phyloP scores from a whole-genome alignment of 306 rosid genomes.

The Citrullus colocynthis region DNA sequence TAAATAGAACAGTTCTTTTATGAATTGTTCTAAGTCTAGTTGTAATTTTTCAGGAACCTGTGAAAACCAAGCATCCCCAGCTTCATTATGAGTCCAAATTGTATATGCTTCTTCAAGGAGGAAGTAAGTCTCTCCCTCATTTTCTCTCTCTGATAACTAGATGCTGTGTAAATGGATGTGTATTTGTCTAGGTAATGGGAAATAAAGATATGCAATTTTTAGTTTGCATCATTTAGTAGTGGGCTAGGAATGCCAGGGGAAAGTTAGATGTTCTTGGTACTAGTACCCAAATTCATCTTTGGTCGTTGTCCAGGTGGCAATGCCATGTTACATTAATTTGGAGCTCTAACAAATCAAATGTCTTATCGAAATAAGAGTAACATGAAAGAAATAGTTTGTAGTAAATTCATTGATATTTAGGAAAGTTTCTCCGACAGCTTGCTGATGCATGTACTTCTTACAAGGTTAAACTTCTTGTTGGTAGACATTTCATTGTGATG shows the following conservation, averaged over 20 bases:
- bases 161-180: neutral
- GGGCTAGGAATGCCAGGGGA: neutral
- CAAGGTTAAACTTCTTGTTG: neutral
- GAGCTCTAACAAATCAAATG: neutral
- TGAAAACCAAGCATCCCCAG: conserved; percentile 94
- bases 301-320: neutral
- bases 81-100: conserved; percentile 98
- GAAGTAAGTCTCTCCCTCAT: conserved; percentile 47
- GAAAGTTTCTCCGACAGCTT: neutral
- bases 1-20: neutral
- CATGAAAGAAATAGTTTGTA: neutral
- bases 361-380: neutral
- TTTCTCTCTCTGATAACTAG: conserved; percentile 1
- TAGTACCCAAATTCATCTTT: neutral
- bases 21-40: neutral
- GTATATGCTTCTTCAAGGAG: conserved; percentile 99
- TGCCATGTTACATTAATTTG: neutral
- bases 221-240: neutral
- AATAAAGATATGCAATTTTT: neutral
- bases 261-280: neutral
- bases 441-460: neutral
- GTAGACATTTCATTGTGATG: neutral
- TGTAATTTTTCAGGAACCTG: conserved; percentile 54
- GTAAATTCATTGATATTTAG: neutral
- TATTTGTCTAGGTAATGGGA: neutral